Evolutionary conservation across 768 basidiomycete genomes (phyloP).

Genomic region (Antrodiella citrinella): DNA sequence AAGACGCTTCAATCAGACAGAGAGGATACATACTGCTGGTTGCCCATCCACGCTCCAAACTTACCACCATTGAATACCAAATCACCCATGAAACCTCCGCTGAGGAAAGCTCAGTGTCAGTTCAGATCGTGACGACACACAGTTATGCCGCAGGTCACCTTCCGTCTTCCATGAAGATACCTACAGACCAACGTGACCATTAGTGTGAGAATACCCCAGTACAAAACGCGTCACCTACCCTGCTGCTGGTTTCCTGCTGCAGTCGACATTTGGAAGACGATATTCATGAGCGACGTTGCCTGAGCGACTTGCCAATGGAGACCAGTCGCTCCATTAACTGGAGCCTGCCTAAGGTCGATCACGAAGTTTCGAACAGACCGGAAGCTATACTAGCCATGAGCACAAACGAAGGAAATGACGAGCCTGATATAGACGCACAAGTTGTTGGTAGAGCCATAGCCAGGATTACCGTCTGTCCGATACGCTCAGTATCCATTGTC

Average conservation of each 20-base stretch:
- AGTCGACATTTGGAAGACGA: slow-evolving; percentile 63
- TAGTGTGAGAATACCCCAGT: not conserved
- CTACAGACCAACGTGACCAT: slow-evolving; percentile 7
- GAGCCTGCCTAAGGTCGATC: slow-evolving; percentile 54
- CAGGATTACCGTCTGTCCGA: slow-evolving; percentile 22
- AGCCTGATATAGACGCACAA: slow-evolving; percentile 24
- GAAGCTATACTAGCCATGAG: slow-evolving; percentile 26
- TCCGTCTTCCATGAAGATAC: slow-evolving; percentile 78
- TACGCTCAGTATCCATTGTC: not conserved
- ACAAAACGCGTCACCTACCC: slow-evolving; percentile 31
- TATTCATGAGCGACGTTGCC: slow-evolving; percentile 66
- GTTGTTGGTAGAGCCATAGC: slow-evolving; percentile 56
- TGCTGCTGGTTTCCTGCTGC: slow-evolving; percentile 55
- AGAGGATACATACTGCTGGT: slow-evolving; percentile 53
- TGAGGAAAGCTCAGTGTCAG: slow-evolving; percentile 8
- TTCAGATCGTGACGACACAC: not conserved
- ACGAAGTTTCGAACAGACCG: slow-evolving; percentile 70
- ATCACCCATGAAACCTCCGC: slow-evolving; percentile 43
- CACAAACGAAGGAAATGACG: not conserved
- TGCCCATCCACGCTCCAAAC: slow-evolving; percentile 42
- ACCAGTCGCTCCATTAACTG: slow-evolving; percentile 44
- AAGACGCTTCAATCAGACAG: not conserved
- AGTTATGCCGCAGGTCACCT: slow-evolving; percentile 10
- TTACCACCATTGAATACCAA: slow-evolving; percentile 39
- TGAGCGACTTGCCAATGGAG: slow-evolving; percentile 83